Percentiles rank a stretch among this genome's conserved stretches.
These are phyloP conservation scores for Malassezia furfur DNA, from an alignment of 1,284 basidiomycete genomes.

Conservation along the genomic window DNA sequence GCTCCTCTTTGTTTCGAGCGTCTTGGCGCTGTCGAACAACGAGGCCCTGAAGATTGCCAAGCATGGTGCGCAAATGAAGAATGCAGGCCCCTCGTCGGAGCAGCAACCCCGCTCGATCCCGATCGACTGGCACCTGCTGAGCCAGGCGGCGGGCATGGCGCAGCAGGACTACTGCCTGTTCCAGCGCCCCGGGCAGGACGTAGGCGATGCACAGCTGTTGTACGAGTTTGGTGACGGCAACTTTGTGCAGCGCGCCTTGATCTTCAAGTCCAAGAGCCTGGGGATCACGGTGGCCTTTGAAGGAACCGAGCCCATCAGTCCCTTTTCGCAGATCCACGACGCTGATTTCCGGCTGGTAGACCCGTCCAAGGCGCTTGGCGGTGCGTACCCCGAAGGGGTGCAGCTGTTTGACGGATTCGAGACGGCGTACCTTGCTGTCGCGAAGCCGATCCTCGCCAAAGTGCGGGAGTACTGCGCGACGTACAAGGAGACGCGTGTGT, in stretches of 20 bases:
- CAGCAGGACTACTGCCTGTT: constrained; percentile 2
- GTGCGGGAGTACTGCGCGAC: neutral
- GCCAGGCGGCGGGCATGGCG: neutral
- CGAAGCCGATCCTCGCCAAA: neutral
- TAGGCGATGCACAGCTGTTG: constrained; percentile 25
- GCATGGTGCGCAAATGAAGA: neutral
- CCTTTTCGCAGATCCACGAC: constrained; percentile 28
- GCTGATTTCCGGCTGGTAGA: constrained; percentile 19
- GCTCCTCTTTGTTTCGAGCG: no score
- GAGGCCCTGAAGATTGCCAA: no score
- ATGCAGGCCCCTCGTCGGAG: neutral
- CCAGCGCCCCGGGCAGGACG: neutral
- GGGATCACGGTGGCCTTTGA: constrained; percentile 32
- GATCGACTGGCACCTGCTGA: neutral
- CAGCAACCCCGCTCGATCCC: neutral
- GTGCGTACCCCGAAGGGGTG: constrained; percentile 15
- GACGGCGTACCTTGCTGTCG: constrained; percentile 21
- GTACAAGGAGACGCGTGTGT: constrained; percentile 20
- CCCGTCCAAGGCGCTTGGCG: constrained; percentile 19
- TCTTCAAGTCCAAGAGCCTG: constrained; percentile 23
- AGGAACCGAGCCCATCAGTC: constrained; percentile 27
- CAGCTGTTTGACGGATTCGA: constrained; percentile 30
- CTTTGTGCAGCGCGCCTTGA: constrained; percentile 21
- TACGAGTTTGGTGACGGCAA: constrained; percentile 25
- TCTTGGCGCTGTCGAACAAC: no score